Base-by-base conservation (phyloP, 371 early-diverging fungal species). In the Chytridium lagenaria region DNA sequence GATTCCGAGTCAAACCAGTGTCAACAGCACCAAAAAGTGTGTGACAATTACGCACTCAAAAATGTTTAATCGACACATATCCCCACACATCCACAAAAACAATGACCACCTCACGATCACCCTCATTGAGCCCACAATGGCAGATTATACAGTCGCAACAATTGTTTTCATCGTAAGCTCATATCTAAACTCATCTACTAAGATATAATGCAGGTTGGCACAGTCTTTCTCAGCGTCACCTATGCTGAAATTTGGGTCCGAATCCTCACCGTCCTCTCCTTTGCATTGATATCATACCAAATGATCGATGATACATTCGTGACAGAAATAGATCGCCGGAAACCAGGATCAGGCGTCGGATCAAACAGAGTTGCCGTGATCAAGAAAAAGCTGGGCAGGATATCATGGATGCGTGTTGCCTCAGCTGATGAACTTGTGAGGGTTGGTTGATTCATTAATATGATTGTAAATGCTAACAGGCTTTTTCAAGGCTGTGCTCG, bases 291-390 rank as follows among this genome's bases (percentile, higher is more conserved):
- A 5, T 15, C 66, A 28, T 66, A 66, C 30, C 44, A 49, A 30
- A 38, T 66, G 44, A 66, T 66, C 15, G 66, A 66, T 28, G 28
- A 66, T 49, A 66, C 66, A 5, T 66, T 40, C 44, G 44, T 66
- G 3, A 37, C 44, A 3, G 49, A 40, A 16, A 40, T 66, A 12
- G 66, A 66, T 66, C 28, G 37, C 12, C 36, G 49, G 40, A 66
- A 66, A 23, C 31, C 36, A 26, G 44, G 39, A 44, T 33, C 30
- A 5, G 61, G 36, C 5, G 15, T 33, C 12, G 61, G 61, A 30
- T 28, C 61, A 7, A 61, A 61, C 61, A 61, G 61, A 36, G 44
- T 26, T n/a, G 5, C 66, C 3, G 66, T 66, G 44, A 66, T 44
- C 12, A 66, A 66, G 44, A n/a, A 5, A n/a, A 66, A 66, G 49